Percentiles rank a stretch among this genome's conserved stretches.
These are phyloP conservation scores for Exutisphaerella laricina DNA, from an alignment of 2,329 filamentous ascomycete species.

Conservation along the genomic window DNA sequence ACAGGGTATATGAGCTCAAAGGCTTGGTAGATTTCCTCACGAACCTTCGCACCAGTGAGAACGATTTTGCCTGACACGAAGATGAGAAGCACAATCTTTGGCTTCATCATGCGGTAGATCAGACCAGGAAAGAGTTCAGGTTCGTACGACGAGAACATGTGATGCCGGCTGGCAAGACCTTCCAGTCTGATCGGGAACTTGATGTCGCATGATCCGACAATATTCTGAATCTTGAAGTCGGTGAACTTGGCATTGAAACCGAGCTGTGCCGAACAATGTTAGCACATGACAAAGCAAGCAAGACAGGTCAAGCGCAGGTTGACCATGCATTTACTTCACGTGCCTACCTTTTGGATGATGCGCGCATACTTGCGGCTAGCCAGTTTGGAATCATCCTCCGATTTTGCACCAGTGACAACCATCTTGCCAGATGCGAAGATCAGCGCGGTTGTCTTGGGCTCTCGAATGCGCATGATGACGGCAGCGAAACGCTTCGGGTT, in stretches of 20 bases:
- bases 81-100: conserved; percentile 91
- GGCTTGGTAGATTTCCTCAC: conserved; percentile 95
- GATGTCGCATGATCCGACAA: conserved; percentile 97
- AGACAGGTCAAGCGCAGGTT: conserved; percentile 40
- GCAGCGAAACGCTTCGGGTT: conserved; percentile 65
- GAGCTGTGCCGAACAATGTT: conserved; percentile 36
- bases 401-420: conserved; percentile 98
- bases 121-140: conserved; percentile 97
- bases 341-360: conserved; percentile 79
- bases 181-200: conserved; percentile 98
- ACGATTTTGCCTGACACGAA: conserved; percentile 99
- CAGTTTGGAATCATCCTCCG: conserved; percentile 95
- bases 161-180: conserved; percentile 91
- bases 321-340: not conserved
- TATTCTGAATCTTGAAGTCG: conserved; percentile 99
- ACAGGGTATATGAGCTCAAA: conserved; percentile 98
- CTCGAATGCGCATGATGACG: conserved; percentile 94
- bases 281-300: not conserved
- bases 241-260: conserved; percentile 50
- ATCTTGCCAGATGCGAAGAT: conserved; percentile 99
- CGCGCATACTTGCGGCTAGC: conserved; percentile 96
- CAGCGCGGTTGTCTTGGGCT: conserved; percentile 95
- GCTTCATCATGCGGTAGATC: conserved; percentile 99
- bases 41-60: conserved; percentile 92
- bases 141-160: conserved; percentile 99